These are phyloP conservation scores for Polyporus tsugae DNA, from an alignment of 1,284 basidiomycete genomes.

Conservation along the genomic window DNA sequence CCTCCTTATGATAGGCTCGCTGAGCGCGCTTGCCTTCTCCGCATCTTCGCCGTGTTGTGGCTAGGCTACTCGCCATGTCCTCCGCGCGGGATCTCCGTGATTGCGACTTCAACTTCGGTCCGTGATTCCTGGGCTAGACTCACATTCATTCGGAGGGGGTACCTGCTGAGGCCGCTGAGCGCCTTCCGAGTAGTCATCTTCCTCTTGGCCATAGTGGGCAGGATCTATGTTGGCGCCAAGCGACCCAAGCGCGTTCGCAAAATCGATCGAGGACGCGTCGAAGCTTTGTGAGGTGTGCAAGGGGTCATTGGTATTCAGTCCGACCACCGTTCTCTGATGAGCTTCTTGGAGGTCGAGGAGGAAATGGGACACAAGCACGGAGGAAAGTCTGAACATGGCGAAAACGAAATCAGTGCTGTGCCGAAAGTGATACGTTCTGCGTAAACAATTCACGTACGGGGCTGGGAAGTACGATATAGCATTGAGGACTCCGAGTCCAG, in stretches of 20 bases:
- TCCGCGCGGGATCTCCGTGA: too few species aligned
- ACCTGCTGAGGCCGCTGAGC: too few species aligned
- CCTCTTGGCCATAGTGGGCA: not conserved
- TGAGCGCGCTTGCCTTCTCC: too few species aligned
- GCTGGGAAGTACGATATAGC: not conserved
- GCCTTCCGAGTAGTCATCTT: not conserved
- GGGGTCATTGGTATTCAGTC: not conserved
- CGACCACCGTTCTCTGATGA: not conserved
- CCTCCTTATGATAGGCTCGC: not conserved
- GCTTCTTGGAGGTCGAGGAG: constrained; percentile 7
- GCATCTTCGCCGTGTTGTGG: too few species aligned
- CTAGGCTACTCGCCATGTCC: too few species aligned
- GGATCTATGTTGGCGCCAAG: not conserved
- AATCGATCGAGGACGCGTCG: not conserved
- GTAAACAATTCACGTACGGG: not conserved
- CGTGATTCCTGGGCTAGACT: too few species aligned
- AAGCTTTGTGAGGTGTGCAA: not conserved
- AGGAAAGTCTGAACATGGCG: not conserved
- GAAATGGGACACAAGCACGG: constrained; percentile 2
- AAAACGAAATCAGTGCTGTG: not conserved
- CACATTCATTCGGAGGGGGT: too few species aligned
- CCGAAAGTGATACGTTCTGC: too few species aligned
- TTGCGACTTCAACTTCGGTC: too few species aligned
- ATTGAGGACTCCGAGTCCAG: not conserved
- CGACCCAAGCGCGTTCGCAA: not conserved